phyloP scores from a whole-genome alignment of 2,329 filamentous ascomycete species.

The Trichoderma brevicompactum region DNA sequence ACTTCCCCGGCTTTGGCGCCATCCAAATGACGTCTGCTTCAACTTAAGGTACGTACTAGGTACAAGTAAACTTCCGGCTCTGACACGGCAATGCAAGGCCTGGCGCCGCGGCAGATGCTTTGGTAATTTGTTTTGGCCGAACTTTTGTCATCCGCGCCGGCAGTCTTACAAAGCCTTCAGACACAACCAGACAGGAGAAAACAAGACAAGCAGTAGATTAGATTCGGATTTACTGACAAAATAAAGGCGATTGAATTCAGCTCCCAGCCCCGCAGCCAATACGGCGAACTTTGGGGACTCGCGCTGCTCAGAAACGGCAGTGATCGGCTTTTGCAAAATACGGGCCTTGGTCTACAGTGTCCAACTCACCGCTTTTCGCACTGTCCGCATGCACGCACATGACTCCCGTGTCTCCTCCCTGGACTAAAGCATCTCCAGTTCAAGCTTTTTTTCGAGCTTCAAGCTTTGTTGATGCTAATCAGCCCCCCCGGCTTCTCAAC shows the following conservation, averaged over 20 bases:
- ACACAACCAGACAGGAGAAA: neutral
- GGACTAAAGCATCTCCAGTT: too few species aligned
- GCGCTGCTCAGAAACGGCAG: constrained; percentile 22
- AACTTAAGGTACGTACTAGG: too few species aligned
- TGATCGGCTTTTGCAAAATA: constrained; percentile 15
- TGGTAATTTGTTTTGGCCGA: too few species aligned
- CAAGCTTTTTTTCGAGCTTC: too few species aligned
- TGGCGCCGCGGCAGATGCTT: too few species aligned
- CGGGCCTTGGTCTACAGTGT: constrained; percentile 1
- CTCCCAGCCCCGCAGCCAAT: constrained; percentile 8
- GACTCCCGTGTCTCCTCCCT: neutral
- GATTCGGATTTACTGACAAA: neutral
- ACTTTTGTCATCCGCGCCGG: neutral
- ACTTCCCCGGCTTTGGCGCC: constrained; percentile 20
- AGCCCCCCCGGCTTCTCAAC: too few species aligned
- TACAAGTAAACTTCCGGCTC: constrained; percentile 13
- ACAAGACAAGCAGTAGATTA: neutral
- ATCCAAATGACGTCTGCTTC: constrained; percentile 22
- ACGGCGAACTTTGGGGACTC: neutral
- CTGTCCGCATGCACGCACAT: constrained; percentile 1
- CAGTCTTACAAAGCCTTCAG: neutral
- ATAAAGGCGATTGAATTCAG: neutral
- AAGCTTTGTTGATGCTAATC: too few species aligned
- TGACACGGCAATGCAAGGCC: constrained; percentile 24
- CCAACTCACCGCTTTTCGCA: neutral